Conservation (phyloP, 2,329 filamentous ascomycete species). For the Monosporascus cannonballus region DNA sequence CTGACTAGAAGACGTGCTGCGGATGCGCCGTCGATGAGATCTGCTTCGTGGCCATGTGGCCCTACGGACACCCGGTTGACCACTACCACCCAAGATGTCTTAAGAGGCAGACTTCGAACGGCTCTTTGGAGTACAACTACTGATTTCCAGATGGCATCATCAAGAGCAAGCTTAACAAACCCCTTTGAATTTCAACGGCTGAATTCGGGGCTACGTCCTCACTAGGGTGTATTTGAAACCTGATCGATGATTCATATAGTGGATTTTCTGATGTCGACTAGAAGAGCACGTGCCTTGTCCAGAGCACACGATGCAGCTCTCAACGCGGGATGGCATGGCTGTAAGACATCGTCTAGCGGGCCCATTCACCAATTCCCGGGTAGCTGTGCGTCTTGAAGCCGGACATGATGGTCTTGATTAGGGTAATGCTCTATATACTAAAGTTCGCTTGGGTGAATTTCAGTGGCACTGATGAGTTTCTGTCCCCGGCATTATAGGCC, state of each 20-base stretch:
- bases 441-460: too few species aligned
- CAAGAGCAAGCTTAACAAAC: too few species aligned
- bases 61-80: not conserved
- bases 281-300: conserved; percentile 34
- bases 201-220: too few species aligned
- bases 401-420: conserved; percentile 2
- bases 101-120: not conserved
- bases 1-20: conserved; percentile 3
- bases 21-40: conserved; percentile 2
- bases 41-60: conserved; percentile 6
- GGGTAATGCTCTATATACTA: not conserved
- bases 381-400: conserved; percentile 3
- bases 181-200: too few species aligned
- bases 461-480: too few species aligned
- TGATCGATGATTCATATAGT: too few species aligned
- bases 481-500: too few species aligned
- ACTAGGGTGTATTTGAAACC: too few species aligned
- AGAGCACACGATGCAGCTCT: conserved; percentile 39
- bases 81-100: not conserved
- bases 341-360: conserved; percentile 23
- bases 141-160: not conserved
- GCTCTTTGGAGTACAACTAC: not conserved
- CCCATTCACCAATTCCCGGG: conserved; percentile 7
- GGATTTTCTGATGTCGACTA: too few species aligned
- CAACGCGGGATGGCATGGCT: conserved; percentile 43